phyloP scores from a whole-genome alignment of 2,329 filamentous ascomycete genomes.

The Nothophoma quercina region DNA sequence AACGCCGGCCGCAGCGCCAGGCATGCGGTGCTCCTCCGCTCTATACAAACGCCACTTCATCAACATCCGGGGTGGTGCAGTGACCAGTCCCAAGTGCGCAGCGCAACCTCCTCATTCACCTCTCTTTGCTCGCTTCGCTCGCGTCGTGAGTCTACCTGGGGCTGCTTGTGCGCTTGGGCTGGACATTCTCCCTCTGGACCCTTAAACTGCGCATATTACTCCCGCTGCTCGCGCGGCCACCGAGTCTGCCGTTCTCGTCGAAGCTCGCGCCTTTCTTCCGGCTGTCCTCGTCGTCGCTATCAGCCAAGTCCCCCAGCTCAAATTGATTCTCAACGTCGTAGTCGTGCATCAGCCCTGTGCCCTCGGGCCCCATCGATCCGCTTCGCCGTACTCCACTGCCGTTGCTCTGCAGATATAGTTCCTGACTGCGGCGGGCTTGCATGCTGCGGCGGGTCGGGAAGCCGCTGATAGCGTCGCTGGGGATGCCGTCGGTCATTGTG shows the following conservation, averaged over 20 bases:
- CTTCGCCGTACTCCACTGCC: conserved; percentile 21
- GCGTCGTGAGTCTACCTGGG: conserved; percentile 20
- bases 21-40: conserved; percentile 2
- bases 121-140: neutral
- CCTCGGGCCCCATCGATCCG: conserved; percentile 61
- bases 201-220: conserved; percentile 35
- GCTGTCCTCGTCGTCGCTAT: conserved; percentile 56
- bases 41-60: conserved; percentile 6
- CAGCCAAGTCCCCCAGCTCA: conserved; percentile 78
- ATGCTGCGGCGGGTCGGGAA: conserved; percentile 92
- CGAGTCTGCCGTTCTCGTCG: conserved; percentile 36
- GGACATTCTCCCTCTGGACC: conserved; percentile 40
- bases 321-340: conserved; percentile 84
- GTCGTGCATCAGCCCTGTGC: conserved; percentile 83
- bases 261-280: conserved; percentile 45
- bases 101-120: too few species aligned
- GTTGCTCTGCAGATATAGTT: conserved; percentile 58
- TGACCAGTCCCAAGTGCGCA: neutral
- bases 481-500: conserved; percentile 74
- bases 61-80: neutral
- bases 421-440: conserved; percentile 76
- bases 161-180: conserved; percentile 32
- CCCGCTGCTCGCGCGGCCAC: conserved; percentile 29
- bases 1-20: conserved; percentile 18
- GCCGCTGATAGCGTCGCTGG: conserved; percentile 89